Percentiles rank a stretch among this genome's conserved stretches.
These are phyloP conservation scores for Graphiopsis chlorocephala DNA, from an alignment of 2,329 filamentous ascomycete genomes.

Conservation along the genomic window DNA sequence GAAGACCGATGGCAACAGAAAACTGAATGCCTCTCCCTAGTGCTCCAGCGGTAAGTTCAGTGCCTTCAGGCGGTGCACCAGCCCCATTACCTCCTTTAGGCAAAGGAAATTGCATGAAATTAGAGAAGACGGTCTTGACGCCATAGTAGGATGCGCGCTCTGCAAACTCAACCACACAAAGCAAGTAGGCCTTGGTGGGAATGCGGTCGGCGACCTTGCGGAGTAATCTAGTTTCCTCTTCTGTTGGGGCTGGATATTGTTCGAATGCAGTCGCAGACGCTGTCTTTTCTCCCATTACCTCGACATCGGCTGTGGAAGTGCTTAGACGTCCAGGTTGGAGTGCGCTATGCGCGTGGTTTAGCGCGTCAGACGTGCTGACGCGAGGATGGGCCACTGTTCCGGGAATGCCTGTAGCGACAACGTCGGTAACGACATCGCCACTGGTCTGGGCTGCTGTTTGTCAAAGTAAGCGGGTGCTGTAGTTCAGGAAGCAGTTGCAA, in stretches of 20 bases:
- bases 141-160: constrained; percentile 63
- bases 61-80: constrained; percentile 60
- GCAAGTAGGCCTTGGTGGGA: constrained; percentile 53
- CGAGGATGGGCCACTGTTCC: not conserved
- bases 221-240: constrained; percentile 27
- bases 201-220: constrained; percentile 52
- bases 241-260: not conserved
- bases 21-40: constrained; percentile 49
- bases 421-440: not conserved
- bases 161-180: constrained; percentile 60
- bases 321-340: not conserved
- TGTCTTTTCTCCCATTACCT: not conserved
- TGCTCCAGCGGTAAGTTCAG: constrained; percentile 43
- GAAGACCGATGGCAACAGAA: not conserved
- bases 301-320: not conserved
- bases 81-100: constrained; percentile 44
- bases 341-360: not conserved
- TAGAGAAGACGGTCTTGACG: constrained; percentile 54
- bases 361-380: not conserved
- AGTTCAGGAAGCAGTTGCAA: not conserved
- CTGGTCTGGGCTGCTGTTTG: not conserved
- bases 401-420: not conserved
- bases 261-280: not conserved
- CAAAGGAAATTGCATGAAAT: constrained; percentile 61
- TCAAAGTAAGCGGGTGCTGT: not conserved